Evolutionary conservation across 345 rosid genomes (phyloP), one percentile per base, ranked within the genome.

Genomic region (Gossypium anomalum): DNA sequence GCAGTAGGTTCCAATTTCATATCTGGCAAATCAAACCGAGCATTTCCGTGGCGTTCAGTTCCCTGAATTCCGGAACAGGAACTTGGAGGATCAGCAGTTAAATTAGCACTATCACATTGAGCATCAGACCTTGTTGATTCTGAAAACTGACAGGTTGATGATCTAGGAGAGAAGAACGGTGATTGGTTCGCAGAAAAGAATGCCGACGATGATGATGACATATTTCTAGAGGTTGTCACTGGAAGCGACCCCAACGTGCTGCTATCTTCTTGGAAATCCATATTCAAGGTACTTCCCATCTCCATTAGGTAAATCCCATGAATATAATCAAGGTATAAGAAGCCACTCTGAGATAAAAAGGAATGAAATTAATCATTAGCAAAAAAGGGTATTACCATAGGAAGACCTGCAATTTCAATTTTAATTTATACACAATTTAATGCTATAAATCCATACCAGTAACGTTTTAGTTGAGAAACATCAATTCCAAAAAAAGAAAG

Each of bases 161-260:
- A 87, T 77, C 91, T 86, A 7, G 99, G 99, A 34, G 99, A 93
- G 86, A 95, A 91, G 77, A 92, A 92, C 0, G 99, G 99, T 0
- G 97, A 94, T 75, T 95, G 99, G 56, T 87, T 92, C 2, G 98
- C 99, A 0, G 99, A 95, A 86, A 87, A 89, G 86, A 93, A 95
- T 78, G 85, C 86, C 2, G 98, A 92, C 0, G 98, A 93, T 0
- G 99, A 95, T 15, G 99, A 91, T 13, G 97, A 91, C 93, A 91
- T 85, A 72, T 88, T 91, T 78, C 94, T 85, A 0, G 81, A 73
- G 7, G 98, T 89, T 41, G 89, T 79, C 77, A 78, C 75, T 6
- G 92, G 92, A 44, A 88, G 71, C 1, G 82, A 81, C 34, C 83
- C 87, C 49, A 86, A 88, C 80, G 93, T 84, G 43, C 88, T 83